Base-by-base conservation (phyloP, 345 rosid genomes). In the Balakata baccata region DNA sequence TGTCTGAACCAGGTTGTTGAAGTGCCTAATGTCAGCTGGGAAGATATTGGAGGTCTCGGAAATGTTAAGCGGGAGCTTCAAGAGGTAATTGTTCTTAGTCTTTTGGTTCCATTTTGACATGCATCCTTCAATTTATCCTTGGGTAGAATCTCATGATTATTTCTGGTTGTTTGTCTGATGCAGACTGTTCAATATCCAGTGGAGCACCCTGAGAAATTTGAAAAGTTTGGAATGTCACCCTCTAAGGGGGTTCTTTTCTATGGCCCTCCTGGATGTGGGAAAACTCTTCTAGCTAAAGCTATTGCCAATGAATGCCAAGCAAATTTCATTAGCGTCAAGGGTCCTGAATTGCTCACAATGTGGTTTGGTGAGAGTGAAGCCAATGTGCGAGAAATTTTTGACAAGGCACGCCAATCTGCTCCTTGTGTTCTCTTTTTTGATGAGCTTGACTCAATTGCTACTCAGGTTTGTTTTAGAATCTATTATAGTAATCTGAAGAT, bases 361-460 rank as follows among this genome's bases (percentile, higher is more conserved):
- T 94, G 98, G 98, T 94, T 94, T 74, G 97, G 97, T 63, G 96
- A 94, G 81, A 94, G 97, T 72, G 98, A 94, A 71, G 98, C 98
- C 43, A 94, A 94, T 52, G 98, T 94, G 1, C 88, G 98, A 57
- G 98, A 94, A 79, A 94, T 94, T 65, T 94, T 94, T 70, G 98
- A 94, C 81, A 94, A 94, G 86, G 97, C 97, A 73, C 92, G 97
- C 51, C 90, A 86, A 14, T 94, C 98, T 72, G 97, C 98, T 66
- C 98, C 97, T 60, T 94, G 98, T 49, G 96, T 94, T 68, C 87
- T 94, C 54, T 94, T 94, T 80, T 94, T 92, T 58, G 98, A 94
- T 74, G 97, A 94, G 74, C 97, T 94, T 0, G 97, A 94, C 86
- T 94, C 98, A 3, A 94, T 94, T 83, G 98, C 98, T 56, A 94